Evolutionary conservation across 768 basidiomycete species (phyloP).

Genomic region (Hemileccinum impolitum): DNA sequence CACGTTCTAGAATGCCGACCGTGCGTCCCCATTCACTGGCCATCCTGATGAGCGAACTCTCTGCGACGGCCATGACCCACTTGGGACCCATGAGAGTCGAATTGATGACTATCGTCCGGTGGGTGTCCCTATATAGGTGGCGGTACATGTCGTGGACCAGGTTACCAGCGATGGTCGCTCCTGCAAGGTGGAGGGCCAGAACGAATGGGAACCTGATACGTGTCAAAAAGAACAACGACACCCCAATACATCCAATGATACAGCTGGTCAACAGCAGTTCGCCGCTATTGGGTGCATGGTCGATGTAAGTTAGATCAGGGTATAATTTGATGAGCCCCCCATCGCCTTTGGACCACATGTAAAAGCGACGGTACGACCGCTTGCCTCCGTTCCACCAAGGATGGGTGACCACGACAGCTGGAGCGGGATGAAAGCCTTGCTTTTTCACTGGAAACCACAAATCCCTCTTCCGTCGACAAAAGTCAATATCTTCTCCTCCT

Average conservation of each 20-base stretch:
- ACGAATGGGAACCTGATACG: constrained; percentile 5
- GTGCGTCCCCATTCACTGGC: constrained; percentile 47
- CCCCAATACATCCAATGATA: constrained; percentile 10
- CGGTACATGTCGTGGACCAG: constrained; percentile 47
- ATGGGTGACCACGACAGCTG: constrained; percentile 48
- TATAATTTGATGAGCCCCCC: constrained; percentile 47
- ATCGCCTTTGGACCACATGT: constrained; percentile 59
- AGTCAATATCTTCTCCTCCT: constrained; percentile 63
- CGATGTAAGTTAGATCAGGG: constrained; percentile 44
- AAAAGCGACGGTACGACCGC: constrained; percentile 49
- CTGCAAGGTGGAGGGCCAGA: constrained; percentile 22
- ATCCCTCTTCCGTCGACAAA: constrained; percentile 46
- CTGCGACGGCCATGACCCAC: constrained; percentile 45
- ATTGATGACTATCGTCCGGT: constrained; percentile 32
- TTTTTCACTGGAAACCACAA: constrained; percentile 32
- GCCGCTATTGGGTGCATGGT: constrained; percentile 47
- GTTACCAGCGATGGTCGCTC: constrained; percentile 38
- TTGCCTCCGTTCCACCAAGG: constrained; percentile 54
- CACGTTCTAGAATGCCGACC: constrained; percentile 42
- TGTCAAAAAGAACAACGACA: constrained; percentile 14
- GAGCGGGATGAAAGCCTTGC: constrained; percentile 47
- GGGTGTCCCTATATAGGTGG: constrained; percentile 41
- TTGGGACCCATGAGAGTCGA: constrained; percentile 32
- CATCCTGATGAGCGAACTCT: constrained; percentile 51
- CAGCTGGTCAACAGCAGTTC: constrained; percentile 38